These are phyloP conservation scores for Solanum sitiens DNA, from an alignment of 257 asterid genomes.

Conservation along the genomic window DNA sequence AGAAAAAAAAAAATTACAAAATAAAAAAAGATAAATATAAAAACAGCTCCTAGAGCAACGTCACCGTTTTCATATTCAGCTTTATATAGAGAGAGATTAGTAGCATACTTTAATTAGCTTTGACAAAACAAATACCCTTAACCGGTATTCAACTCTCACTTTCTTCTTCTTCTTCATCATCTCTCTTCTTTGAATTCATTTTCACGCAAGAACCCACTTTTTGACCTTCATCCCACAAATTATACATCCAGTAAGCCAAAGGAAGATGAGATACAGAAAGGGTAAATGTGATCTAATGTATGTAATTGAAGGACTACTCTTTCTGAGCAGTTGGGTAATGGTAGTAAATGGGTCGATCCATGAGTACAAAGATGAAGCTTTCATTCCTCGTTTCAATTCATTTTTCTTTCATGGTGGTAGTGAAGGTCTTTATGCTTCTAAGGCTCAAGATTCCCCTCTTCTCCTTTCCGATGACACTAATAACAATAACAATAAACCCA, in stretches of 20 bases:
- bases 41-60: no score
- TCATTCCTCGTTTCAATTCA: conserved; percentile 80
- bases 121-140: background rate
- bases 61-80: no score
- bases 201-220: background rate
- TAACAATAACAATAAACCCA: conserved; percentile 31
- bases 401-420: conserved; percentile 96
- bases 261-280: conserved; percentile 19
- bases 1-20: no score
- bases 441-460: conserved; percentile 29
- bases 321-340: conserved; percentile 11
- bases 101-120: background rate
- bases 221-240: background rate
- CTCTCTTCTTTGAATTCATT: background rate
- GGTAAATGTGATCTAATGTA: conserved; percentile 37
- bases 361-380: conserved; percentile 71
- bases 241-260: background rate
- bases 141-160: background rate
- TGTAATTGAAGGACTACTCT: conserved; percentile 21
- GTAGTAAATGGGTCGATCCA: conserved; percentile 85
- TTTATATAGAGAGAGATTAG: background rate
- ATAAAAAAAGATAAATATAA: no score
- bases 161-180: background rate
- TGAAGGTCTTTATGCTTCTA: conserved; percentile 93
- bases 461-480: conserved; percentile 32